These are phyloP conservation scores for Populus euphratica DNA, from an alignment of 345 rosid genomes.

Conservation along the genomic window DNA sequence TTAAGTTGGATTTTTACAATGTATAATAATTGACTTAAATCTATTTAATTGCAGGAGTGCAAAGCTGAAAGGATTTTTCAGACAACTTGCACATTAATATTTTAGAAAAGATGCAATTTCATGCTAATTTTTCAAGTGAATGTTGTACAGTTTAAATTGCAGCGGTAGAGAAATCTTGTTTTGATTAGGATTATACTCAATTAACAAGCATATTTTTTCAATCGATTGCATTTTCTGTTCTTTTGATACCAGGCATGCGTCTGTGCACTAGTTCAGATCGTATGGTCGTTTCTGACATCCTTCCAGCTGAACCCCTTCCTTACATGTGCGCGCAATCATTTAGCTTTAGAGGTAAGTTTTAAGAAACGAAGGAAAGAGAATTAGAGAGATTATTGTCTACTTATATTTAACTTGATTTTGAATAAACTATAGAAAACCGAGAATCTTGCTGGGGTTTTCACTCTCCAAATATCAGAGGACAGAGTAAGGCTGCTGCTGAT, in stretches of 20 bases:
- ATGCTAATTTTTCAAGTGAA: not conserved
- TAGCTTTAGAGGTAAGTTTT: not conserved
- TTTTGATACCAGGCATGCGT: not conserved
- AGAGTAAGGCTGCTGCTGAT: not conserved
- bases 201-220: not conserved
- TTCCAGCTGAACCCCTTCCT: not conserved
- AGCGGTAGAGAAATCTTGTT: not conserved
- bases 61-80: conserved; percentile 2
- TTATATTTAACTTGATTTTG: not conserved
- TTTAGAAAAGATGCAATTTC: not conserved
- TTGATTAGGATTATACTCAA: not conserved
- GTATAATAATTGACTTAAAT: not conserved
- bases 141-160: not conserved
- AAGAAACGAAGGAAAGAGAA: not conserved
- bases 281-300: not conserved
- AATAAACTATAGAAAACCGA: not conserved
- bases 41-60: conserved; percentile 4
- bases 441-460: not conserved
- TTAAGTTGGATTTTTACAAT: too few relatives aligned
- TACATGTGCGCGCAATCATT: not conserved
- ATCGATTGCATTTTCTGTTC: not conserved
- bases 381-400: not conserved
- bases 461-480: not conserved
- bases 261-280: not conserved
- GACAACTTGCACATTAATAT: not conserved